Conservation (phyloP, 2,329 filamentous ascomycete genomes). For the Sarocladium oryzae region DNA sequence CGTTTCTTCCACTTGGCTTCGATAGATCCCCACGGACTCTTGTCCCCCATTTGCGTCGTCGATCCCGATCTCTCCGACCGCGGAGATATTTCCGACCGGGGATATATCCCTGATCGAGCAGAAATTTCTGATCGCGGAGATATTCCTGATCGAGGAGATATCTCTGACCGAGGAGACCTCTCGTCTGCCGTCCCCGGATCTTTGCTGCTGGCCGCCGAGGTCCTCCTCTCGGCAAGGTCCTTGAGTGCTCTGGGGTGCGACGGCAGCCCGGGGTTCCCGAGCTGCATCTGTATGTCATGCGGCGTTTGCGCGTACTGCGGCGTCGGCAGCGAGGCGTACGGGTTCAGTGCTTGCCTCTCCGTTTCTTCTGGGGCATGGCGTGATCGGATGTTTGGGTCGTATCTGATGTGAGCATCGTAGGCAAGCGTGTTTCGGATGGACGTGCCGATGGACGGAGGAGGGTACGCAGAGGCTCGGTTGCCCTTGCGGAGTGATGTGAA, state of each 20-base stretch:
- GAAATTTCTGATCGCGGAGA: too few relatives aligned
- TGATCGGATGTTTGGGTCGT: conserved; percentile 26
- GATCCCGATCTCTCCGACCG: conserved; percentile 2
- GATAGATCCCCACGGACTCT: background rate
- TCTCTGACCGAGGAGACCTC: background rate
- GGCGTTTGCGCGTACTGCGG: conserved; percentile 6
- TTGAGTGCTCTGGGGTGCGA: conserved; percentile 1
- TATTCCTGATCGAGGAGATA: background rate
- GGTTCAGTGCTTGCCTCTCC: background rate
- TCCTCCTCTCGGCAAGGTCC: background rate
- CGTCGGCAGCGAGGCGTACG: background rate
- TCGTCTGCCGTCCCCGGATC: background rate
- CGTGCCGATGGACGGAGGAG: background rate
- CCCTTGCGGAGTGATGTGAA: conserved; percentile 24
- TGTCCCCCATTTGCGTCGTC: background rate
- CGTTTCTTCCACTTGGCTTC: background rate
- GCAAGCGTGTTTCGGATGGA: conserved; percentile 2
- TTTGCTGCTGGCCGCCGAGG: background rate
- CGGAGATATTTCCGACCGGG: background rate
- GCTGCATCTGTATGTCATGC: conserved; percentile 6
- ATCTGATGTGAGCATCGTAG: conserved; percentile 23
- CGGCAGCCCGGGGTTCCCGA: background rate
- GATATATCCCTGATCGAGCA: too few relatives aligned
- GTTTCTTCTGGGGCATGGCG: conserved; percentile 9
- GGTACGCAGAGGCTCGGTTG: background rate